Base-by-base conservation (phyloP, 352 stramenopile genomes). In the Phytophthora macrochlamydospora region DNA sequence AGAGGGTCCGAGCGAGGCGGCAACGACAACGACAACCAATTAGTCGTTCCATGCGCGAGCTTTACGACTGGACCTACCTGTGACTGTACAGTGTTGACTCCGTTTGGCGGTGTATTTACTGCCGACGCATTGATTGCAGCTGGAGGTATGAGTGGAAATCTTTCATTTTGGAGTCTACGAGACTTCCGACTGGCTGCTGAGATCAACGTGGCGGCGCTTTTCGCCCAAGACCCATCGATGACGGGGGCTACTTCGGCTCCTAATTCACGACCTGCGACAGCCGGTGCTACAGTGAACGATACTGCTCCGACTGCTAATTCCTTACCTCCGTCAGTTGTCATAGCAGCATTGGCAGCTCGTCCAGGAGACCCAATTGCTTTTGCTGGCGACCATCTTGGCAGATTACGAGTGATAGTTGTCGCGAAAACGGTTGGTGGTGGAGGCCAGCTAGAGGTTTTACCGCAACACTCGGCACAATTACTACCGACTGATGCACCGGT, bases 381-480 rank as follows among this genome's bases (percentile, higher is more conserved):
- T 13, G 50, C 91, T 0, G 86, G 84, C 4, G 86, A 94, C 48
- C 64, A 79, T n/a, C 67, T 42, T 2, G 86, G 86, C 35, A 79
- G 78, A 7, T 53, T 94, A 18, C 81, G 86, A n/a, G 78, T 71
- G 1, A 40, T 93, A 0, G 89, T 82, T 30, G 67, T 83, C 2
- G 54, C 79, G 31, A 92, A 90, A 51, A 24, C 81, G 30, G 72
- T 90, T 14, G 76, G 78, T 0, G 71, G 75, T 32, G 74, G 51
- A 14, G 73, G 77, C 4, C 62, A 70, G 9, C 50, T 92, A 7
- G 83, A 94, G 49, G 60, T 90, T 50, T 13, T 91, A n/a, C 83
- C 85, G 7, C 68, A 92, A 7, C 84, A 92, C 55, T 86, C 77
- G 1, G 38, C 79, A 2, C 83, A 91, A 32, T 67, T 94, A 8